These are phyloP conservation scores for Rhodomyrtus psidioides DNA, from an alignment of 441 rosid species.

Conservation along the genomic window DNA sequence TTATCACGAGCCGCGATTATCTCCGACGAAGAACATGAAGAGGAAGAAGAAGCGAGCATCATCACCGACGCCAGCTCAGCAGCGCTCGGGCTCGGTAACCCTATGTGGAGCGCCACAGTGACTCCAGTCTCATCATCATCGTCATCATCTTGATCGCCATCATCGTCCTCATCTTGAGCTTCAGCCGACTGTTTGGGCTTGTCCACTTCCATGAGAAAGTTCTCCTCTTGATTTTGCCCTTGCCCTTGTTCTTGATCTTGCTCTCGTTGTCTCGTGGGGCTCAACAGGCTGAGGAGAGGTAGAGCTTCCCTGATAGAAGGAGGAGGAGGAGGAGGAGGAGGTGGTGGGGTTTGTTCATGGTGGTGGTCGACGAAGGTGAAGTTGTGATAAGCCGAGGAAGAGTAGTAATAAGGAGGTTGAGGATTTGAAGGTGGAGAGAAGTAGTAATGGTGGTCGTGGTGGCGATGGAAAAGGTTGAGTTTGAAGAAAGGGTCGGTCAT, in stretches of 20 bases:
- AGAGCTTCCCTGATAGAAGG: constrained; percentile 14
- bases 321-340: background rate
- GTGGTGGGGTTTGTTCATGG: constrained; percentile 20
- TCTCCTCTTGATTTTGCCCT: background rate
- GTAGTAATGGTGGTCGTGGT: constrained; percentile 19
- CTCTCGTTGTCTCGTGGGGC: background rate
- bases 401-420: background rate
- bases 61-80: background rate
- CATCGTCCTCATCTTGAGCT: background rate
- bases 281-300: constrained; percentile 41
- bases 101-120: constrained; percentile 15
- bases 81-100: constrained; percentile 9
- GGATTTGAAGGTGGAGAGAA: constrained; percentile 22
- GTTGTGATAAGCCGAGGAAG: background rate
- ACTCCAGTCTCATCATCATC: background rate
- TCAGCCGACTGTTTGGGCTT: background rate
- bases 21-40: background rate
- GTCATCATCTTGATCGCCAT: background rate
- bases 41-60: background rate
- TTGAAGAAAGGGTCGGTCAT: constrained; percentile 78
- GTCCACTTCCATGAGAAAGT: background rate
- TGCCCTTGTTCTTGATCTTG: background rate
- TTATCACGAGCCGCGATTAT: background rate
- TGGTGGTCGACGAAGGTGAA: constrained; percentile 25
- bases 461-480: constrained; percentile 30